Conservation (phyloP, 768 basidiomycete species). For the Tephrocybe rancida region DNA sequence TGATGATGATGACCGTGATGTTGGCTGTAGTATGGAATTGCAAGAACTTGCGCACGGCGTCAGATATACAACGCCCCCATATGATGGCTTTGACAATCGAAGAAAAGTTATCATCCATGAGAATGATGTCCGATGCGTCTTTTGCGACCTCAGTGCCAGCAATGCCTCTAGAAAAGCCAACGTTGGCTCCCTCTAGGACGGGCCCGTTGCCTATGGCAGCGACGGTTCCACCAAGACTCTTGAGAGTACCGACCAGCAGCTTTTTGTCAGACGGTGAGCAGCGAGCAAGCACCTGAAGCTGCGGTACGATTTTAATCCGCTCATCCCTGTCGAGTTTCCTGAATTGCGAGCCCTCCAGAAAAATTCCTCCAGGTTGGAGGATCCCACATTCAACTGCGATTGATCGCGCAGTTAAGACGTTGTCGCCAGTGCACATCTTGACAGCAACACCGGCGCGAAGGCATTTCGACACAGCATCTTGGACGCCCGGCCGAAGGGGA, state of each 20-base stretch:
- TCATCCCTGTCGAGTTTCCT: constrained; percentile 72
- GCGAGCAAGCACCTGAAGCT: constrained; percentile 94
- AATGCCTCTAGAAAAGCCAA: constrained; percentile 97
- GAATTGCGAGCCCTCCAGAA: constrained; percentile 98
- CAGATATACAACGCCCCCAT: constrained; percentile 99
- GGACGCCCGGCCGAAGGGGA: constrained; percentile 88
- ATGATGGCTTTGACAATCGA: constrained; percentile 98
- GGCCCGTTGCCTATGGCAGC: constrained; percentile 98
- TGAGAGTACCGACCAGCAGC: constrained; percentile 86
- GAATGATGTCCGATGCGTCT: constrained; percentile 97
- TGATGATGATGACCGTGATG: constrained; percentile 93
- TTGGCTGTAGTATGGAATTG: constrained; percentile 97
- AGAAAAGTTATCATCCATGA: constrained; percentile 97
- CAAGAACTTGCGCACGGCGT: constrained; percentile 95
- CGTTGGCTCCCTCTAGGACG: constrained; percentile 92
- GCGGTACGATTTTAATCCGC: constrained; percentile 82
- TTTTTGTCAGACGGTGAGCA: constrained; percentile 98
- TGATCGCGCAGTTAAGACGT: constrained; percentile 92
- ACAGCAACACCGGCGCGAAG: constrained; percentile 87
- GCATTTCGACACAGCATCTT: constrained; percentile 86
- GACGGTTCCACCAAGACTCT: constrained; percentile 87
- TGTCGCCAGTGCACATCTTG: constrained; percentile 99
- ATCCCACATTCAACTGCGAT: constrained; percentile 97
- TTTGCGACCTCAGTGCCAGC: constrained; percentile 98
- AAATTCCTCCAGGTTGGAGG: constrained; percentile 89